Conservation (phyloP, 2,329 filamentous ascomycete species). For the Paracoccidioides lutzii region DNA sequence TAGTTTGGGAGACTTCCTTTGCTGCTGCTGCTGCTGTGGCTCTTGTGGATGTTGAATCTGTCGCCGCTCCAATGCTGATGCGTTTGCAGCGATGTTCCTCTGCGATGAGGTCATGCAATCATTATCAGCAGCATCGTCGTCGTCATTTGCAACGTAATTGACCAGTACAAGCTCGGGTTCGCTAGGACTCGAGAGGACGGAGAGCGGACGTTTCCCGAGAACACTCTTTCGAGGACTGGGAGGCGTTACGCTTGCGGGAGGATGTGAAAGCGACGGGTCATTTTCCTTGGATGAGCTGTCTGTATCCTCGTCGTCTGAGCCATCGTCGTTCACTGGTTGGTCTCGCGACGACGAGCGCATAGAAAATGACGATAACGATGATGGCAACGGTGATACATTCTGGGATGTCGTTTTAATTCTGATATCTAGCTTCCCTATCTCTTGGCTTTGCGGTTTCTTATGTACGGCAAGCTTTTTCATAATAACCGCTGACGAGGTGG, state of each 20-base stretch:
- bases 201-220: conserved; percentile 32
- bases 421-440: conserved; percentile 9
- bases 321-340: conserved; percentile 16
- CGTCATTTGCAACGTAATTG: conserved; percentile 18
- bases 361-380: background rate
- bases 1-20: conserved; percentile 27
- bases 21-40: conserved; percentile 1
- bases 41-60: background rate
- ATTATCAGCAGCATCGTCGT: conserved; percentile 11
- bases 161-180: conserved; percentile 23
- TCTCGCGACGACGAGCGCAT: background rate
- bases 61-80: background rate
- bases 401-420: conserved; percentile 3
- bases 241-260: conserved; percentile 23
- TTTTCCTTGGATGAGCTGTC: conserved; percentile 37
- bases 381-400: background rate
- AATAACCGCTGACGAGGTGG: conserved; percentile 13
- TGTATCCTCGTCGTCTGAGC: conserved; percentile 20
- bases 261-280: conserved; percentile 30
- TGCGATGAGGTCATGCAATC: conserved; percentile 25
- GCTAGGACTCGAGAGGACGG: conserved; percentile 25
- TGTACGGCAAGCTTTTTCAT: conserved; percentile 21
- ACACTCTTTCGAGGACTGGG: conserved; percentile 25
- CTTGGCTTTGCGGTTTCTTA: conserved; percentile 4
- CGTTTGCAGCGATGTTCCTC: conserved; percentile 27